These are phyloP conservation scores for Penicillium sp. DNA, from an alignment of 2,329 filamentous ascomycete genomes.

Conservation along the genomic window DNA sequence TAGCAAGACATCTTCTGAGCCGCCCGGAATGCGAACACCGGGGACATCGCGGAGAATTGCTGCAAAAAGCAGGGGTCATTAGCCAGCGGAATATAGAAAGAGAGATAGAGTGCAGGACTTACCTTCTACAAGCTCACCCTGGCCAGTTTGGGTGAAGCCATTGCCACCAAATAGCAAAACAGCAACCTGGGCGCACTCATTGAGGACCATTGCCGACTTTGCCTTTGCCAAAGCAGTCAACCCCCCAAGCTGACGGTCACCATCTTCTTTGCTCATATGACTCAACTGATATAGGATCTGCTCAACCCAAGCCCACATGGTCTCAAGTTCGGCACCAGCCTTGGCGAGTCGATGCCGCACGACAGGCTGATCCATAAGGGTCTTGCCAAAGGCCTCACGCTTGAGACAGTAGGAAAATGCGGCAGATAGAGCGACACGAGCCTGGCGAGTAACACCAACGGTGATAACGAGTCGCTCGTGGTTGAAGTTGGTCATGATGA, in stretches of 20 bases:
- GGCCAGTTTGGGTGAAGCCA: constrained; percentile 63
- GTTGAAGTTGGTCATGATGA: constrained; percentile 76
- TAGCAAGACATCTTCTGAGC: constrained; percentile 67
- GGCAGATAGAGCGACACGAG: constrained; percentile 55
- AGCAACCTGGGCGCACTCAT: constrained; percentile 65
- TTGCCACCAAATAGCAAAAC: constrained; percentile 69
- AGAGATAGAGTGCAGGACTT: constrained; percentile 30
- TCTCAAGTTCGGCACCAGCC: constrained; percentile 62
- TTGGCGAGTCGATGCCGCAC: constrained; percentile 69
- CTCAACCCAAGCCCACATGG: constrained; percentile 67
- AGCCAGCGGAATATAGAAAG: constrained; percentile 8
- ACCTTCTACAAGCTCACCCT: constrained; percentile 67
- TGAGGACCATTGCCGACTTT: constrained; percentile 64
- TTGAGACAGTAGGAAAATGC: constrained; percentile 61
- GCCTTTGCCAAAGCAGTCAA: constrained; percentile 69
- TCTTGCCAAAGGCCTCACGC: constrained; percentile 63
- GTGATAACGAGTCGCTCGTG: constrained; percentile 67
- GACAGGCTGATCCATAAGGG: constrained; percentile 68
- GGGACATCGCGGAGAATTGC: constrained; percentile 61
- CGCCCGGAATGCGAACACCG: constrained; percentile 59
- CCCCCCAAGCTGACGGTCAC: constrained; percentile 57
- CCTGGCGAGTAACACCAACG: constrained; percentile 58
- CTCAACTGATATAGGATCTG: constrained; percentile 65
- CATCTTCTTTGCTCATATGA: constrained; percentile 49
- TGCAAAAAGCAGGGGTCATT: constrained; percentile 34